Base-by-base conservation (phyloP, 441 rosid genomes). In the Flueggea neowawraea region DNA sequence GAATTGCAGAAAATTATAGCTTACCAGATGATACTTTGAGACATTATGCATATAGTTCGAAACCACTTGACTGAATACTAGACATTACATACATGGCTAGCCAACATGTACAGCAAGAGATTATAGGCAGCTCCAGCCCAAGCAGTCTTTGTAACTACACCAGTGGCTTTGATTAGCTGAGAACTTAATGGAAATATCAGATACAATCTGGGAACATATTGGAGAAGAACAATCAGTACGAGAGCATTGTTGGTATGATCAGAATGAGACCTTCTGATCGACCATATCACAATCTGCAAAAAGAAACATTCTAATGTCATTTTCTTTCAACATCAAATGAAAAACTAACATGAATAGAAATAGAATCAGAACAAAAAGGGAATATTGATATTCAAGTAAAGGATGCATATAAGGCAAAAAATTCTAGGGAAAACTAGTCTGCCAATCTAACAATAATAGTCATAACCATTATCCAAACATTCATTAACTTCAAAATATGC, bases 91-190 rank as follows among this genome's bases (percentile, higher is more conserved):
- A 91, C 99, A 75, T 94, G 99, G 59, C 96, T 87, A 62, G 99
- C 97, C 51, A 94, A 71, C 94, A 89, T 84, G 82, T 89, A 94
- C 39, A 89, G 77, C 10, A 87, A 64, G 41, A 94, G 96, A 81
- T 87, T 89, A 61, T 94, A 94, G 12, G 96, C 95, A 57, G 99
- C 97, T 12, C 96, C 99, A 2, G 97, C 97, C 97, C 96, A 94
- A 57, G 94, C 97, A 9, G 97, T 87, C 63, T 85, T 83, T 12
- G 96, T 79, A 69, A 91, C 90, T 3, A 89, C 85, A 61, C 97
- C 97, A 3, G 86, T 80, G 49, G 94, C 83, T 78, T 89, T 87
- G 68, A 84, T 82, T 55, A 94, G 85, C 78, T 81, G 77, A 13
- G 90, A 82, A 57, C 97, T 89, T 58, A 91, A 64, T 17, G 99